Base-by-base conservation (phyloP, 257 asterid genomes). In the Eustoma russellianum region DNA sequence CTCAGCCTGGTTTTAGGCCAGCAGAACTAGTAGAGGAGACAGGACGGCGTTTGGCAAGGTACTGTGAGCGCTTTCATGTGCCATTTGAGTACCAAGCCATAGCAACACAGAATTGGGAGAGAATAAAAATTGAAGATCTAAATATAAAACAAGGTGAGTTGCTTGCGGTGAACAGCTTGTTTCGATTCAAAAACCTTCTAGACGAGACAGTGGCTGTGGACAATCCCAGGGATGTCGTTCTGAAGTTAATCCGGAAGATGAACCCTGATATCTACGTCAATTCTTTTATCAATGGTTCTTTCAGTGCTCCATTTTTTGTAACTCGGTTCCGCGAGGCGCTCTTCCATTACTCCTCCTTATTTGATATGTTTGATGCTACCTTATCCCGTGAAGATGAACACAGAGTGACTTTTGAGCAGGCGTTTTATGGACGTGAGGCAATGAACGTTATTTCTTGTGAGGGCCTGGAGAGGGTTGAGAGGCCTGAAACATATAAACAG, bases 401-500 rank as follows among this genome's bases (percentile, higher is more conserved):
- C 6, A 83, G 95, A 74, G 59, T 68, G 64, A 70, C 66, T 64
- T 83, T 86, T 52, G 97, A 89, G 70, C 85, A 81, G 52, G 86
- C 81, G 52, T 81, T 86, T 69, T 79, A 67, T 24, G 95, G 94
- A 16, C 94, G 85, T 0, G 94, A 86, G 71, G 74, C 74, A 1
- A 77, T 89, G 69, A 86, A 89, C 55, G 80, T 81, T 17, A 78
- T 89, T 54, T 94, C 97, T 0, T 89, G 97, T 48, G 97, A 86
- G 66, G 97, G 97, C 34, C 64, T 74, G 1, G 86, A 83, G 69
- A 79, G 97, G 79, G 88, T 89, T 6, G 94, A 70, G 69, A 82
- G 97, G 57, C 95, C 97, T 3, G 97, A 89, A 75, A 83, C 95
- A 0, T 83, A 83, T 75, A 89, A 81, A 83, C 94, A 81, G 53